A percentile compares a stretch with the other conserved stretches of the same genome.
phyloP scores from a whole-genome alignment of 2,329 filamentous ascomycete species.

The Botrytis byssoidea region DNA sequence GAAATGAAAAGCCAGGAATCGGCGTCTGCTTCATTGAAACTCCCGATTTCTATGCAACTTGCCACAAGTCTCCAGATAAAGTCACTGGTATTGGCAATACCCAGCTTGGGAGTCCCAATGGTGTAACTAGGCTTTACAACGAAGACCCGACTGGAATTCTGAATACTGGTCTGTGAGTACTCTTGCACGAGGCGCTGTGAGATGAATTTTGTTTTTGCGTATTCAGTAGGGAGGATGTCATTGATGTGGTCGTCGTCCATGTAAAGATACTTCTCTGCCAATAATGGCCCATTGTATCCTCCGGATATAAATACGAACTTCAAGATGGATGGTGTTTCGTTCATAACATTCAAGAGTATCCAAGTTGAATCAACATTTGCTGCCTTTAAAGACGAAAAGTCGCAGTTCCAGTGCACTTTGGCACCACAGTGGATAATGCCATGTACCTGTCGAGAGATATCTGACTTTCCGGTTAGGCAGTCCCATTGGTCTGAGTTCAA shows the following conservation, averaged over 20 bases:
- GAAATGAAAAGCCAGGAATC: conserved; percentile 28
- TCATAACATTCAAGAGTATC: conserved; percentile 27
- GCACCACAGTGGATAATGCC: conserved; percentile 79
- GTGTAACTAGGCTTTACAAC: conserved; percentile 33
- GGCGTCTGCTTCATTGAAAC: conserved; percentile 23
- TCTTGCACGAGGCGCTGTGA: conserved; percentile 55
- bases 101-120: conserved; percentile 29
- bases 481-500: conserved; percentile 64
- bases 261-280: conserved; percentile 54
- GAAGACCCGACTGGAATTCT: conserved; percentile 14
- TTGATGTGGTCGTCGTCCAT: neutral
- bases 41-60: conserved; percentile 24
- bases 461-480: conserved; percentile 48
- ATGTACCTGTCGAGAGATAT: conserved; percentile 52
- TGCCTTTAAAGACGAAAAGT: conserved; percentile 65
- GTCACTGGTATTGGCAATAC: conserved; percentile 34
- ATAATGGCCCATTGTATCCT: conserved; percentile 24
- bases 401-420: conserved; percentile 72
- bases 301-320: conserved; percentile 38
- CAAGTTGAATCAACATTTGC: conserved; percentile 66
- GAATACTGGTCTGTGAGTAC: neutral
- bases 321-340: conserved; percentile 6
- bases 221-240: conserved; percentile 65
- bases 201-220: conserved; percentile 85
- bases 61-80: conserved; percentile 34